Evolutionary conservation across 306 rosid species (phyloP).

Genomic region (Inga laurina): DNA sequence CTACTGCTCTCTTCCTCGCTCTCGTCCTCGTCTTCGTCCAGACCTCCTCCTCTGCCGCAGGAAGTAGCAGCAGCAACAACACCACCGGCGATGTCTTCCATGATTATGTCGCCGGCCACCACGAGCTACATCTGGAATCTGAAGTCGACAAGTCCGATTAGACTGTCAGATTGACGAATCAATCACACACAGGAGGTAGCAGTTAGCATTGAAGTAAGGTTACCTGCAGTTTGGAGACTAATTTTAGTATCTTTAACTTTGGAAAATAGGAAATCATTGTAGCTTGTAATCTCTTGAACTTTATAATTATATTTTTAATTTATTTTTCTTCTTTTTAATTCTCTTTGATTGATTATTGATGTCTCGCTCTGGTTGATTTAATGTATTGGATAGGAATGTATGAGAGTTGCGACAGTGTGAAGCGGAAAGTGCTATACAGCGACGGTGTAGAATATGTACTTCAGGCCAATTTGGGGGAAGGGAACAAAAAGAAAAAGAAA

Average conservation of each 20-base stretch:
- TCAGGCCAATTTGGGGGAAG: no score
- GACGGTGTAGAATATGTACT: no score
- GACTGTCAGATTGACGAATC: background rate
- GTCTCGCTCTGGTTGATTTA: background rate
- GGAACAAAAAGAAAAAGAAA: no score
- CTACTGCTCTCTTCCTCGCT: conserved; percentile 77
- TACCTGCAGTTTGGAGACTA: background rate
- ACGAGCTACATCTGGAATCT: conserved; percentile 40
- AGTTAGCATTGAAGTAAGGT: conserved; percentile 8
- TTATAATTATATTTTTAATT: background rate
- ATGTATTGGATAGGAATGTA: background rate
- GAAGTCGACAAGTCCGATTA: conserved; percentile 49
- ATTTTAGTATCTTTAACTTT: background rate
- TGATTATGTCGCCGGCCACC: conserved; percentile 76
- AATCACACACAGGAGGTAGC: background rate
- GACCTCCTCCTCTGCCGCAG: conserved; percentile 45
- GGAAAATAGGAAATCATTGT: background rate
- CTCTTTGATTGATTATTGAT: background rate
- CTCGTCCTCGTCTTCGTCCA: conserved; percentile 63
- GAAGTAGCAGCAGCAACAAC: background rate
- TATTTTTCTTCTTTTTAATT: background rate
- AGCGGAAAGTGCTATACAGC: background rate
- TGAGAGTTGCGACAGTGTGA: background rate
- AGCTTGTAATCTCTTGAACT: background rate
- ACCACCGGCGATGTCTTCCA: conserved; percentile 68